Conservation (phyloP, 345 rosid genomes). For the Brassica carinata region DNA sequence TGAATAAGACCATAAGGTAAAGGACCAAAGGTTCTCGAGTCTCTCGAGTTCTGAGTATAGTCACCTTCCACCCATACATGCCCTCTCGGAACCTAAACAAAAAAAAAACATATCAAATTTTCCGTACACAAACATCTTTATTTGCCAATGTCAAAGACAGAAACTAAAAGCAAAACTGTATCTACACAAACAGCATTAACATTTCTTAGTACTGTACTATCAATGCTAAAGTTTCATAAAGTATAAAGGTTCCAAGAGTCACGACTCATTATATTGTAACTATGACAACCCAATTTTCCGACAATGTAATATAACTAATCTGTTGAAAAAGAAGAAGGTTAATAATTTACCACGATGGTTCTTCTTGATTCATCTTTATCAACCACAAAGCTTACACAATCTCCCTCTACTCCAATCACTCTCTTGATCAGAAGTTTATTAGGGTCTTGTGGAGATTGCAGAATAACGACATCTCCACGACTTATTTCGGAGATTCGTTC, state of each 20-base stretch:
- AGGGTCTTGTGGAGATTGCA: slow-evolving; percentile 63
- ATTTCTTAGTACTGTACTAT: too few relatives aligned
- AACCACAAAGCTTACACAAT: slow-evolving; percentile 43
- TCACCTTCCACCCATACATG: slow-evolving; percentile 59
- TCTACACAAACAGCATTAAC: not conserved
- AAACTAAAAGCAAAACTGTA: not conserved
- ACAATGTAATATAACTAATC: not conserved
- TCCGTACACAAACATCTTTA: not conserved
- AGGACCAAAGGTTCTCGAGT: slow-evolving; percentile 76
- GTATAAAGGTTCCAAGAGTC: too few relatives aligned
- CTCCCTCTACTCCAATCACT: not conserved
- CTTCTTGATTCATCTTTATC: not conserved
- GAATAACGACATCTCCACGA: slow-evolving; percentile 66
- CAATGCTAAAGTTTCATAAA: not conserved
- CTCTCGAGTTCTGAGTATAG: slow-evolving; percentile 52
- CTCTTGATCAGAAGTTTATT: slow-evolving; percentile 41
- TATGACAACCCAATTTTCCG: too few relatives aligned
- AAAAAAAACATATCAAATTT: not conserved
- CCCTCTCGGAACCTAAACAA: slow-evolving; percentile 63
- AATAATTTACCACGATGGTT: not conserved
- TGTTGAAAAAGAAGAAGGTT: not conserved
- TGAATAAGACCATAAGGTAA: slow-evolving; percentile 74
- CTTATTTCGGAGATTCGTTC: slow-evolving; percentile 59
- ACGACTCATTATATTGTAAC: too few relatives aligned
- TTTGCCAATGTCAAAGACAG: not conserved